phyloP scores from a whole-genome alignment of 352 stramenopile species.

The Globisporangium rhizosaccharum region DNA sequence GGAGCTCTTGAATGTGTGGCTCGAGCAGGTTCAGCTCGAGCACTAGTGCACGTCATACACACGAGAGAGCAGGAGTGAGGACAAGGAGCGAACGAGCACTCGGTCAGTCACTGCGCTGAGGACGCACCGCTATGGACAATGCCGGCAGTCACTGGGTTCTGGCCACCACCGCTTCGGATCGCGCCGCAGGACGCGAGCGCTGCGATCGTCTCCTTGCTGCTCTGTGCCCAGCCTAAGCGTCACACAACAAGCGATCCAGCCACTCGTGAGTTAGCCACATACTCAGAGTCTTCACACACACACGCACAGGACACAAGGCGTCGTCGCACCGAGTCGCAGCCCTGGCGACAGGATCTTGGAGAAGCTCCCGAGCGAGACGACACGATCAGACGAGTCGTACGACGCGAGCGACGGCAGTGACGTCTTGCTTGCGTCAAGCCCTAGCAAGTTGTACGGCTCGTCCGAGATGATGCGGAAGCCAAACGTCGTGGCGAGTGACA shows the following conservation, averaged over 20 bases:
- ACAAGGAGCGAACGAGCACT: background rate
- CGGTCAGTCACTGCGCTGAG: constrained; percentile 23
- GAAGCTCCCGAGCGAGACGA: constrained; percentile 90
- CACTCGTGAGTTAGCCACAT: background rate
- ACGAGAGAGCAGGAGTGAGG: constrained; percentile 20
- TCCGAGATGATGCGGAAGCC: constrained; percentile 88
- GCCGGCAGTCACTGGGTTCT: constrained; percentile 86
- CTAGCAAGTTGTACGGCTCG: constrained; percentile 93
- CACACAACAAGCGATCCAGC: too few species aligned
- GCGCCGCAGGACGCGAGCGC: constrained; percentile 61
- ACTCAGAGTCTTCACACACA: background rate
- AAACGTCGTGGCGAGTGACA: constrained; percentile 74
- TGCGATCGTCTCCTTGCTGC: constrained; percentile 49
- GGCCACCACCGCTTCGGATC: constrained; percentile 86
- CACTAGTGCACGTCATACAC: constrained; percentile 19
- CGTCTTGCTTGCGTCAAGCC: constrained; percentile 41
- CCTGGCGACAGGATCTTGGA: constrained; percentile 94
- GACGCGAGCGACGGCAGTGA: constrained; percentile 54
- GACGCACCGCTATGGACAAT: constrained; percentile 70
- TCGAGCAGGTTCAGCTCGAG: constrained; percentile 46
- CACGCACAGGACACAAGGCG: too few species aligned
- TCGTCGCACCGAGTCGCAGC: constrained; percentile 76
- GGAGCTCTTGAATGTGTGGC: constrained; percentile 45
- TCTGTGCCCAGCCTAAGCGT: constrained; percentile 51
- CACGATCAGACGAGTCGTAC: constrained; percentile 51